Evolutionary conservation across 257 asterid species (phyloP).

Genomic region (Primulina huaijiensis): DNA sequence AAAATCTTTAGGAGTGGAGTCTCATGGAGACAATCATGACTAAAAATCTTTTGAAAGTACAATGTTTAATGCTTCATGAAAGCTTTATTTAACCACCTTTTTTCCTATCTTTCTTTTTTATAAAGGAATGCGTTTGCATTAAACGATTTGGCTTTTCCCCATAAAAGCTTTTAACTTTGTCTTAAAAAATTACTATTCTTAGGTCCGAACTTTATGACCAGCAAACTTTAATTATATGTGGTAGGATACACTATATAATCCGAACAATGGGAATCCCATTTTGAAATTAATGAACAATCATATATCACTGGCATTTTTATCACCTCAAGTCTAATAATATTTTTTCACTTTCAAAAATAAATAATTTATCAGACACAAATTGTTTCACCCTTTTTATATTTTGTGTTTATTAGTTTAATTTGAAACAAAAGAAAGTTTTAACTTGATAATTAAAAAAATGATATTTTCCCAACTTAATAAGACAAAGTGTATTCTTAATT

Average conservation of each 20-base stretch:
- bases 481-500: no score
- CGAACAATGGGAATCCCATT: neutral
- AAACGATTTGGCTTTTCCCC: neutral
- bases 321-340: neutral
- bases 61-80: neutral
- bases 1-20: neutral
- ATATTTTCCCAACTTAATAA: no score
- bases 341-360: no score
- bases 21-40: neutral
- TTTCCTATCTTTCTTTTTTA: neutral
- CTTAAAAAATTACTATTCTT: neutral
- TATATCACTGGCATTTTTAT: neutral
- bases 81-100: neutral
- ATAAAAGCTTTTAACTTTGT: neutral
- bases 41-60: no score
- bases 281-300: neutral
- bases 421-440: no score
- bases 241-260: neutral
- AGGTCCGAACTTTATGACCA: neutral
- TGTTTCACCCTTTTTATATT: no score
- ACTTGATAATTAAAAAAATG: no score
- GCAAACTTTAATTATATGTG: neutral
- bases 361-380: no score
- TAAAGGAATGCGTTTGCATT: no score
- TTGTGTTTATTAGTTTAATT: no score